Base-by-base conservation (phyloP, 1,139 yeast genomes). In the Komagataea norvegica region DNA sequence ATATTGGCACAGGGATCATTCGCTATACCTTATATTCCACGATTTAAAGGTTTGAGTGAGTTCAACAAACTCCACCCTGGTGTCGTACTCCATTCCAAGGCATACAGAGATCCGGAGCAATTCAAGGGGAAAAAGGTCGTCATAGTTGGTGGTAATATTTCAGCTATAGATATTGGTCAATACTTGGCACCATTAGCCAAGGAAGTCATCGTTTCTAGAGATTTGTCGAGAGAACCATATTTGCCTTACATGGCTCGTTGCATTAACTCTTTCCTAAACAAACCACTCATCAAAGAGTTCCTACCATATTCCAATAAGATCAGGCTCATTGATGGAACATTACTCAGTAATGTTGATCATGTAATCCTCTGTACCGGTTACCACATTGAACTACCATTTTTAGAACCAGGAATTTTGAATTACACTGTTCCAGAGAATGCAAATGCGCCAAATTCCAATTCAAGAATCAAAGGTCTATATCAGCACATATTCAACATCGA, bases 1-100 rank as follows among this genome's bases (percentile, higher is more conserved):
- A 55, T 68, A 8, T 53, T 70, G n/a, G 74, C 74, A n/a, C 64
- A 60, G 36, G 78, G 79, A 1, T 66, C 70, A 37, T 68, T 64
- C 41, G 62, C 64, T 20, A 60, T 69, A 13, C 79, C 78, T 0
- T 67, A 56, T 42, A 59, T 72, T 21, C 78, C 78, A 0, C 48
- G 55, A 24, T 60, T 66, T 33, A 55, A 54, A 6, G 75, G 76
- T 1, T 50, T 74, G 36, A 57, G 64, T 4, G 63, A 65, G 30
- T 72, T 59, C 51, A 59, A 57, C 33, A 46, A 51, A 9, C 51
- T 51, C 19, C 49, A 57, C 42, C 76, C 76, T 2, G 61, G 60
- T 7, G 44, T 55, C 9, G 50, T 71, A 2, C 57, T 62, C 42
- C 68, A 71, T 51, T 64, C 74, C 34, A 70, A 68, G 44, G 60